Percentiles rank a stretch among this genome's conserved stretches.
Evolutionary conservation across 768 basidiomycete genomes (phyloP).

Genomic region (Psilocybe cubensis): DNA sequence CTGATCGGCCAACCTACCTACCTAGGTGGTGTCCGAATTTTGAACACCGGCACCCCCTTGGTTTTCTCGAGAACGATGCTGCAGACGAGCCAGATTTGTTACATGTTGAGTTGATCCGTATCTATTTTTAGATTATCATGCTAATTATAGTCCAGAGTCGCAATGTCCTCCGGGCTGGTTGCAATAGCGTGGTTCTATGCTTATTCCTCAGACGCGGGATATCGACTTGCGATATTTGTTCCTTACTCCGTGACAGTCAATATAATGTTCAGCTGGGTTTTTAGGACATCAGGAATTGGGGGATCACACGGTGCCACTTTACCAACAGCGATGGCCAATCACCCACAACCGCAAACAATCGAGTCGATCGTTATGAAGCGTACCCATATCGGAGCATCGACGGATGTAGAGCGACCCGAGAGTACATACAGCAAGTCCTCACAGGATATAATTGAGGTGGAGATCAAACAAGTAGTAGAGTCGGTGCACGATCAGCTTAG

Average conservation of each 20-base stretch:
- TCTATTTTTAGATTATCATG: not conserved
- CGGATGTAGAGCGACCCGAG: not conserved
- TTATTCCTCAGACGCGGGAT: not conserved
- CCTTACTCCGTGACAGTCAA: slow-evolving; percentile 4
- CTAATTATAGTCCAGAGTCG: not conserved
- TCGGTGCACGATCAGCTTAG: not conserved
- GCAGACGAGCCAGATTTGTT: slow-evolving; percentile 10
- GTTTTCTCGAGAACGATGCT: slow-evolving; percentile 6
- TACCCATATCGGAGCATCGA: not conserved
- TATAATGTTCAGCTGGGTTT: slow-evolving; percentile 13
- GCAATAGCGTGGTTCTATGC: slow-evolving; percentile 4
- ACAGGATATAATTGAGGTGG: not conserved
- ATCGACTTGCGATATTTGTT: slow-evolving; percentile 8
- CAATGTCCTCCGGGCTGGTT: not conserved
- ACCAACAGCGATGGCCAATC: not conserved
- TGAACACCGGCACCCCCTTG: too few relatives aligned
- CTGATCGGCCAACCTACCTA: too few relatives aligned
- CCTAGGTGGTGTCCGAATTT: too few relatives aligned
- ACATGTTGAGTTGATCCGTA: not conserved
- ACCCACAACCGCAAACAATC: not conserved
- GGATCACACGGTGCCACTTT: not conserved
- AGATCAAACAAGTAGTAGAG: not conserved
- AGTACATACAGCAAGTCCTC: not conserved
- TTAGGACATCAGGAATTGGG: slow-evolving; percentile 2
- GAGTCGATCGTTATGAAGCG: slow-evolving; percentile 1